Evolutionary conservation across 495 filamentous ascomycete genomes (phyloP), one percentile per base, ranked within the genome.

Genomic region (Clohesyomyces aquaticus): DNA sequence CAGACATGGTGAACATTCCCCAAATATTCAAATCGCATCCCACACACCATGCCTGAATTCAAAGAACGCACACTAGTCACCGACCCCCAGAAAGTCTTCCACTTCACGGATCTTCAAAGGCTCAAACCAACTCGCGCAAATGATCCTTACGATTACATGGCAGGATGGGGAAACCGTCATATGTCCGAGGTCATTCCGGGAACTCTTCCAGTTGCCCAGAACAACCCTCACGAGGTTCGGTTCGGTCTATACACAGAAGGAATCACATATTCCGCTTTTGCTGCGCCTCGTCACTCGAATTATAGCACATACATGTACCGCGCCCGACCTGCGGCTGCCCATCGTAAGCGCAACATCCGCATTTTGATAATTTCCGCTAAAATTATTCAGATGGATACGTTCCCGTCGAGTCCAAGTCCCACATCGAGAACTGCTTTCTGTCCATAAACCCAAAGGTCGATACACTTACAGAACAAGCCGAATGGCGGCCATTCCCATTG

Each of bases 221-320:
- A 78, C 58, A 78, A 77, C 43, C 77, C 77, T 11, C 77, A 77
- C 21, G 73, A 75, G 23, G 48, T 61, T 27, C 71, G 76, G 0
- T 79, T 77, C 51, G 77, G 76, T 41, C 66, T 79, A 1, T 72
- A 68, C 45, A 65, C 61, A 21, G 66, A 68, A 28, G 66, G 66
- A 18, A 68, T 68, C 60, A 68, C 66, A 64, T 68, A 68, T 51
- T 69, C 61, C 16, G 64, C 77, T 6, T 79, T 79, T 63, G 72
- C 70, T 25, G 77, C 77, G 22, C 77, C 77, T 11, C 70, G 77
- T 8, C 69, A 74, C 42, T 69, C 72, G 9, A 77, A 79, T 26
- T 75, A 75, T 49, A 77, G 75, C 49, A 77, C 75, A 9, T 79
- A 76, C 53, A 75, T 79, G 74, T 77, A 79, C 52, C 69, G 77